A percentile compares a stretch with the other conserved stretches of the same genome.
Conservation (phyloP, 306 rosid species). For the Begonia peltatifolia region DNA sequence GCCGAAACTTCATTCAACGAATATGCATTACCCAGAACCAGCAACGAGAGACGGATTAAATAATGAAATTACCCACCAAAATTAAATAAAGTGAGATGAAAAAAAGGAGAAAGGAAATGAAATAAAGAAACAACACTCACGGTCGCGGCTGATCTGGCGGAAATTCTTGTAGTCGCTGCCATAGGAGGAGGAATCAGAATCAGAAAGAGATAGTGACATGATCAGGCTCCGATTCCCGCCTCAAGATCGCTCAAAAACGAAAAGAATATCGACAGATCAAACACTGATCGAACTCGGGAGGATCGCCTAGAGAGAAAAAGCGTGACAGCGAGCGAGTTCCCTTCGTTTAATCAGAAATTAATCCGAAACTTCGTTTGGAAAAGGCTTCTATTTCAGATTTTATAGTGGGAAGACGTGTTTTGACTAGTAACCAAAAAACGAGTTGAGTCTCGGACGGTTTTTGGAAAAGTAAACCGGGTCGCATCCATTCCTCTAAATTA, state of each 20-base stretch:
- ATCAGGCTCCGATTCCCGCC: slow-evolving; percentile 5
- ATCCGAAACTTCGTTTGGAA: background rate
- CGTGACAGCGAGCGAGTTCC: background rate
- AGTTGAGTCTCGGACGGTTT: background rate
- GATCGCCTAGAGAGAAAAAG: slow-evolving; percentile 8
- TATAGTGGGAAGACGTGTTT: slow-evolving; percentile 1
- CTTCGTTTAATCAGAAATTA: background rate
- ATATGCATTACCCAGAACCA: too few relatives aligned
- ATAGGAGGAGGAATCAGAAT: slow-evolving; percentile 27
- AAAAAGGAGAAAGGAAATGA: background rate
- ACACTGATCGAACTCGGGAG: background rate
- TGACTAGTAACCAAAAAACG: background rate
- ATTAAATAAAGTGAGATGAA: background rate
- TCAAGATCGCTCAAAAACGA: background rate
- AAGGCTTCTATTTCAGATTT: background rate
- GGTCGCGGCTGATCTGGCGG: slow-evolving; percentile 48
- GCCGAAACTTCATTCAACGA: too few relatives aligned
- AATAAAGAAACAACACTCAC: slow-evolving; percentile 15
- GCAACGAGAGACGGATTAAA: too few relatives aligned
- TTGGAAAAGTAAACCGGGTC: too few relatives aligned
- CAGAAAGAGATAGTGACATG: slow-evolving; percentile 46
- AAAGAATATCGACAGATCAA: background rate
- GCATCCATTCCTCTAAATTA: too few relatives aligned
- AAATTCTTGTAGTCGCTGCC: slow-evolving; percentile 41
- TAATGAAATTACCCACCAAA: too few relatives aligned